Conservation (phyloP, 257 asterid species). For the Nicotiana benthamiana region DNA sequence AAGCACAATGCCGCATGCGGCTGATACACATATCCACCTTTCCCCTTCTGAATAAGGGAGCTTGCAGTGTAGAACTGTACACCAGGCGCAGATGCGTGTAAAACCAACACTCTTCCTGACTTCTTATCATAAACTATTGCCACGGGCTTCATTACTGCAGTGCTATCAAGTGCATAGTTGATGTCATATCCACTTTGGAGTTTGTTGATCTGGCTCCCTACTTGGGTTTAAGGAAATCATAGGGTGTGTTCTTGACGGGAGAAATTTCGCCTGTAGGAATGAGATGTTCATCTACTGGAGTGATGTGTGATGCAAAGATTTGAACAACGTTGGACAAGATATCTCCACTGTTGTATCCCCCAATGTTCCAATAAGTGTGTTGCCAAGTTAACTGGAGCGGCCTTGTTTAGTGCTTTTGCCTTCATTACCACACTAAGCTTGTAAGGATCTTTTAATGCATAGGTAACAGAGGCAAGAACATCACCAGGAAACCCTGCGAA, state of each 20-base stretch:
- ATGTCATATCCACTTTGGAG: conserved; percentile 5
- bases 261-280: conserved; percentile 8
- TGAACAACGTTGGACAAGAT: neutral
- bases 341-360: neutral
- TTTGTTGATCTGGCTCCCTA: neutral
- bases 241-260: neutral
- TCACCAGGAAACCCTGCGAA: neutral
- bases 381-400: conserved; percentile 1
- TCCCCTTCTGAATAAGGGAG: conserved; percentile 4
- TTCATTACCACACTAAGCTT: neutral
- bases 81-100: conserved; percentile 9
- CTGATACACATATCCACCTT: conserved; percentile 12
- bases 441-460: neutral
- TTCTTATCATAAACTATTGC: neutral
- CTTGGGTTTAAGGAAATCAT: conserved; percentile 5
- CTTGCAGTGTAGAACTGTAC: conserved; percentile 14
- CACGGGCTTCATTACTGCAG: conserved; percentile 1
- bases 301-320: conserved; percentile 3
- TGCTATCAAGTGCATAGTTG: conserved; percentile 6
- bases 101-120: conserved; percentile 12
- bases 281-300: neutral
- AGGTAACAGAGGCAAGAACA: neutral
- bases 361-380: conserved; percentile 5
- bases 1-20: conserved; percentile 11
- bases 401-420: neutral